phyloP scores from a whole-genome alignment of 495 filamentous ascomycete species.

The Oleoguttula mirabilis region DNA sequence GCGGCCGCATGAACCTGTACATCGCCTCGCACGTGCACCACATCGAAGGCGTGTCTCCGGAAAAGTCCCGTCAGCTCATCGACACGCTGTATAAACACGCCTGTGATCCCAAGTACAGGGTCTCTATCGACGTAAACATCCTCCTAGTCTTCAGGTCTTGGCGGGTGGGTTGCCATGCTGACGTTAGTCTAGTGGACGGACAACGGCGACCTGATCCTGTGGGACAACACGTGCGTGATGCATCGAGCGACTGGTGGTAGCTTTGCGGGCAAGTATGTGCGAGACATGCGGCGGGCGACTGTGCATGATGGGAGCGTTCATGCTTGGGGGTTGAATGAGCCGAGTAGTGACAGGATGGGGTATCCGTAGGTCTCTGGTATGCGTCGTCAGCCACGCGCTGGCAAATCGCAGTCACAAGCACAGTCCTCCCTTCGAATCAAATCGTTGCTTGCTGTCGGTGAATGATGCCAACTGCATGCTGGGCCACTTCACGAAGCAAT shows the following conservation, averaged over 20 bases:
- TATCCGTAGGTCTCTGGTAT: slow-evolving; percentile 3
- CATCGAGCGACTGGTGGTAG: slow-evolving; percentile 41
- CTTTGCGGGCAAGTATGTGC: slow-evolving; percentile 39
- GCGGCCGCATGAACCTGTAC: slow-evolving; percentile 43
- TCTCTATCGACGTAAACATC: slow-evolving; percentile 27
- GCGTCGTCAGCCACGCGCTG: too few relatives aligned
- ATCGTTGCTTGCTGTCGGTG: too few relatives aligned
- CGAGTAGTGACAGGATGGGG: slow-evolving; percentile 8
- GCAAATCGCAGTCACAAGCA: too few relatives aligned
- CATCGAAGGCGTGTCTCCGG: slow-evolving; percentile 37
- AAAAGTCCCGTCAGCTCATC: slow-evolving; percentile 32
- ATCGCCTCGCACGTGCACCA: slow-evolving; percentile 46
- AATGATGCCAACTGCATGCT: too few relatives aligned
- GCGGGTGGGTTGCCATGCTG: not conserved
- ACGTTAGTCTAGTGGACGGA: slow-evolving; percentile 33
- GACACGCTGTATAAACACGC: slow-evolving; percentile 36
- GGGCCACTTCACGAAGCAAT: too few relatives aligned
- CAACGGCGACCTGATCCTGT: slow-evolving; percentile 41
- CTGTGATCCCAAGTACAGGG: slow-evolving; percentile 38
- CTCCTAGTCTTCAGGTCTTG: not conserved
- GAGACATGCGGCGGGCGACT: slow-evolving; percentile 45
- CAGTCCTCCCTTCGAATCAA: too few relatives aligned
- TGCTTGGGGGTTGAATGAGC: slow-evolving; percentile 16
- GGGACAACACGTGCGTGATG: slow-evolving; percentile 49
- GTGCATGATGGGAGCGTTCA: slow-evolving; percentile 15